phyloP scores from a whole-genome alignment of 495 filamentous ascomycete species.

The Antarctomyces pellizariae region DNA sequence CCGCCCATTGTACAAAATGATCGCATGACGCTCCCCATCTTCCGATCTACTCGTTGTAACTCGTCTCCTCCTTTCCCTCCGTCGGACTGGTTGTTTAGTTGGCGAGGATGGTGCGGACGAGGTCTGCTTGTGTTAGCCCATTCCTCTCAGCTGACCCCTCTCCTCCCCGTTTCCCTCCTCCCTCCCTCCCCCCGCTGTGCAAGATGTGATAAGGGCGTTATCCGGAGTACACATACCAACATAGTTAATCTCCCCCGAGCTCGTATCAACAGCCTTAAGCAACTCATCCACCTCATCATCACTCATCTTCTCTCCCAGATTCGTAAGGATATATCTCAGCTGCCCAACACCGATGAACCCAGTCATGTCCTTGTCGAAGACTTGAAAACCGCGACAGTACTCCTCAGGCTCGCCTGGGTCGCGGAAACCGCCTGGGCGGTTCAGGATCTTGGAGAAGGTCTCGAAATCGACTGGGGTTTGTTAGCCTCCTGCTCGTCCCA shows the following conservation, averaged over 20 bases:
- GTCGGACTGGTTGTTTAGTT: conserved; percentile 45
- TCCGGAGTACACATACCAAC: conserved; percentile 32
- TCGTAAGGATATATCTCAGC: conserved; percentile 87
- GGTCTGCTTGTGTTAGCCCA: conserved; percentile 44
- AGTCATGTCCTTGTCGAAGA: conserved; percentile 97
- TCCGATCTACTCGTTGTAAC: no score
- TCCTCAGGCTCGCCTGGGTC: conserved; percentile 94
- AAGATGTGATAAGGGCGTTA: neutral
- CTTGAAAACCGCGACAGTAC: conserved; percentile 94
- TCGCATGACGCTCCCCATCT: no score
- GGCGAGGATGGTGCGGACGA: conserved; percentile 83
- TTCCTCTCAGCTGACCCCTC: conserved; percentile 1
- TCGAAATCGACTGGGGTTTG: conserved; percentile 71
- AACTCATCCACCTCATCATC: conserved; percentile 97
- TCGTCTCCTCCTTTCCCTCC: no score
- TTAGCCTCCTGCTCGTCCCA: neutral
- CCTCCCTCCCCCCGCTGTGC: neutral
- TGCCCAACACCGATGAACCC: conserved; percentile 95
- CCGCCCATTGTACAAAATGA: neutral
- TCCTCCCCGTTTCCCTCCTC: neutral
- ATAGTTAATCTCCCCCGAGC: conserved; percentile 89
- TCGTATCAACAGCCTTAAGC: conserved; percentile 87
- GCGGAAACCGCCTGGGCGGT: conserved; percentile 92
- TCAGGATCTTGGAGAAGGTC: conserved; percentile 81
- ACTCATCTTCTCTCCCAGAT: conserved; percentile 94